phyloP scores from a whole-genome alignment of 495 filamentous ascomycete species.

The Neurospora tetrasperma region DNA sequence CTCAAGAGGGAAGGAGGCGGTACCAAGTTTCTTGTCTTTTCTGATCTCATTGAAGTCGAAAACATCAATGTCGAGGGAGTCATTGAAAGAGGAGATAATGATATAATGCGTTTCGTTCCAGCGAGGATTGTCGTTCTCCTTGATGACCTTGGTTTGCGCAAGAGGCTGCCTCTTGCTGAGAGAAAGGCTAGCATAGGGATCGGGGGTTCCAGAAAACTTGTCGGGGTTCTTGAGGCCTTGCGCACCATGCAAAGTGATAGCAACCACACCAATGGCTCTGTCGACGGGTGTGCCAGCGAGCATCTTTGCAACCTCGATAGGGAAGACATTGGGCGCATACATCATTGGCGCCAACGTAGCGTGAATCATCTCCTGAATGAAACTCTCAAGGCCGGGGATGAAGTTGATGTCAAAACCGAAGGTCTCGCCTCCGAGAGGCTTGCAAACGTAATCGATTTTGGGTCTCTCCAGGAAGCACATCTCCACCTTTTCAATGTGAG shows the following conservation, averaged over 20 bases:
- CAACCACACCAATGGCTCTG: conserved; percentile 88
- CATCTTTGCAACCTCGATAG: conserved; percentile 97
- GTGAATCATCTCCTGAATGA: conserved; percentile 95
- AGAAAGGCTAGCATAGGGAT: conserved; percentile 84
- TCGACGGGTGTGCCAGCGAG: conserved; percentile 90
- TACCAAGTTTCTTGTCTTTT: conserved; percentile 92
- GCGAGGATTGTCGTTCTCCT: conserved; percentile 73
- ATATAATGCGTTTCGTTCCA: conserved; percentile 97
- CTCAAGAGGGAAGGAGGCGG: conserved; percentile 74
- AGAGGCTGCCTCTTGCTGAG: conserved; percentile 72
- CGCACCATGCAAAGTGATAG: conserved; percentile 82
- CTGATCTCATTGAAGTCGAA: conserved; percentile 93
- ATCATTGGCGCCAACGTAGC: conserved; percentile 88
- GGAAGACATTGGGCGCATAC: conserved; percentile 95
- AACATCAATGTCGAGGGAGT: conserved; percentile 69
- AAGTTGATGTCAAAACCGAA: conserved; percentile 99
- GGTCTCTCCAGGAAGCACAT: conserved; percentile 70
- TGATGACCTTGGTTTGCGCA: conserved; percentile 78
- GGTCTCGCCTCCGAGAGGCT: conserved; percentile 88
- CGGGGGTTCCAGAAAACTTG: conserved; percentile 83
- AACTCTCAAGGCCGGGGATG: conserved; percentile 83
- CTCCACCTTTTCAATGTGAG: conserved; percentile 86
- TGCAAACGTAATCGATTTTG: conserved; percentile 90
- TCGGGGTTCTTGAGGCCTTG: conserved; percentile 90
- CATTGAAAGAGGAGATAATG: conserved; percentile 81